Evolutionary conservation across 202 grass and related monocot genomes (phyloP), one percentile per base, ranked within the genome.

Genomic region (Digitaria exilis): DNA sequence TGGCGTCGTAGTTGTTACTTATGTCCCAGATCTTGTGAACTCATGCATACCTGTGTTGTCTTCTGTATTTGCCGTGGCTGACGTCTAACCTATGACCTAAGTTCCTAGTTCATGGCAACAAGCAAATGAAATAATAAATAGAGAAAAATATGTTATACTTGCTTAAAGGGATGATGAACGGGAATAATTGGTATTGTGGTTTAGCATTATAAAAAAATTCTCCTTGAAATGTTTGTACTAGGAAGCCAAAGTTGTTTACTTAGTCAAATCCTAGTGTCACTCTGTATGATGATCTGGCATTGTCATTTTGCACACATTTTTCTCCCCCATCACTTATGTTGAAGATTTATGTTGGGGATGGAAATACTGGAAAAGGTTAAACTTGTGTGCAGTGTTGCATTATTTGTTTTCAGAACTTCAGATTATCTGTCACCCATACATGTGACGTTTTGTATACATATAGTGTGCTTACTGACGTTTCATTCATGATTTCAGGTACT

Each of bases 401-500:
- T 31, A 35, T n/a, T 32, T 52, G 14, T 69, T 45, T 77, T 28
- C n/a, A n/a, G n/a, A n/a, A n/a, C n/a, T n/a, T n/a, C 18, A 15
- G 21, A 15, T 75, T 58, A 49, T 42, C 55, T 74, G 14, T 24
- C 52, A 64, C n/a, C 43, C 50, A 19, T 41, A 65, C 54, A 65
- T 19, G 44, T 63, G 31, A 9, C 21, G 9, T 73, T 35, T 50
- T 22, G 0, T 29, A 16, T 78, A 9, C 24, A 70, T 43, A 80
- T 57, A 59, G 25, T 17, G 14, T 57, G 0, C 35, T 66, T 54
- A 1, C 32, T 75, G 26, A 73, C 25, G 16, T 45, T 75, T 12
- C 65, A 31, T 80, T 67, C 18, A 34, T 78, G 15, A 54, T 78
- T 78, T 61, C 52, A 78, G 74, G 65, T 90, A 90, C 64, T 95